Conservation (phyloP, 2,329 filamentous ascomycete genomes). For the Aspergillus niger region DNA sequence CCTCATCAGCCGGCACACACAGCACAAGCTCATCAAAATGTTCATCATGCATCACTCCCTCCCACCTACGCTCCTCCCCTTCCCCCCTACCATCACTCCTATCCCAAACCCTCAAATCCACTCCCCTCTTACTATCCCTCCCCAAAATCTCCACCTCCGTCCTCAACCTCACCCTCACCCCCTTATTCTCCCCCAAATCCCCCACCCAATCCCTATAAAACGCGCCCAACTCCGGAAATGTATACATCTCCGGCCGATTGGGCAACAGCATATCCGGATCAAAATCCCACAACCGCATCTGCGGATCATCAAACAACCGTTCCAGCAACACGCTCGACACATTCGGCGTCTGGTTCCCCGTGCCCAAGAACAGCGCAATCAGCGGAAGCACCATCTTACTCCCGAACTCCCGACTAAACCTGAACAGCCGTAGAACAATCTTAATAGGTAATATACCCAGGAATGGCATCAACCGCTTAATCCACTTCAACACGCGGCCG, state of each 20-base stretch:
- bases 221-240: constrained; percentile 60
- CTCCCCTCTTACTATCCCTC: constrained; percentile 51
- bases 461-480: constrained; percentile 58
- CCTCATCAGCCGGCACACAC: constrained; percentile 58
- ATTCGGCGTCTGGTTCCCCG: constrained; percentile 72
- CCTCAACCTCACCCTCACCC: constrained; percentile 56
- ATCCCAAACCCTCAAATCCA: constrained; percentile 45
- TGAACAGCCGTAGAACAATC: constrained; percentile 66
- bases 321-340: constrained; percentile 70
- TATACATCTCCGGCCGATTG: constrained; percentile 60
- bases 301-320: constrained; percentile 59
- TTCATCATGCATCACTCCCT: constrained; percentile 43
- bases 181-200: constrained; percentile 52
- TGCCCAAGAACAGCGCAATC: constrained; percentile 72
- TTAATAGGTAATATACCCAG: constrained; percentile 63
- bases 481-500: constrained; percentile 55
- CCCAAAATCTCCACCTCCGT: constrained; percentile 44
- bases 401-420: constrained; percentile 69
- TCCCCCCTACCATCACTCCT: background rate
- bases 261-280: constrained; percentile 57
- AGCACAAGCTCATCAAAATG: constrained; percentile 61
- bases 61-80: background rate
- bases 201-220: constrained; percentile 61
- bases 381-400: constrained; percentile 72
- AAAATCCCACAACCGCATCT: constrained; percentile 63